These are phyloP conservation scores for Steccherinum ochraceum DNA, from an alignment of 768 basidiomycete genomes.

Conservation along the genomic window DNA sequence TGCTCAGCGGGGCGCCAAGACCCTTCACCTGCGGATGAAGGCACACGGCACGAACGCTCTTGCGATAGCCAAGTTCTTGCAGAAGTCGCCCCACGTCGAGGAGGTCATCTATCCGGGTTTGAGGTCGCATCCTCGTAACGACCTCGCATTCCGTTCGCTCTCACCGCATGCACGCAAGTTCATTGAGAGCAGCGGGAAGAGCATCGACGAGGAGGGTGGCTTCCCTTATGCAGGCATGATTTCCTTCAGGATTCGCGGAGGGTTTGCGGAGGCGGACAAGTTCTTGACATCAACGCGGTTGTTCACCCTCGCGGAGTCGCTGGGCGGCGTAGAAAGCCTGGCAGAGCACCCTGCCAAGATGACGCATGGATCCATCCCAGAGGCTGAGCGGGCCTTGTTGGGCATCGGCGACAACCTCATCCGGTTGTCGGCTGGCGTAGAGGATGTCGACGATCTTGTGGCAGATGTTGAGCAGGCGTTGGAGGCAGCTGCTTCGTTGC, in stretches of 20 bases:
- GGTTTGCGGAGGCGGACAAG: constrained; percentile 45
- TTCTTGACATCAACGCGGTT: constrained; percentile 63
- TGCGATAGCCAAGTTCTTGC: constrained; percentile 58
- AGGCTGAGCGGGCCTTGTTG: constrained; percentile 54
- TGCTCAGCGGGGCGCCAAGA: constrained; percentile 86
- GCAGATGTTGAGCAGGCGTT: constrained; percentile 66
- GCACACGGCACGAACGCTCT: constrained; percentile 84
- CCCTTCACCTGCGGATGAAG: constrained; percentile 82
- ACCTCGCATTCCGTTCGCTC: constrained; percentile 54
- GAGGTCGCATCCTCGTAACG: constrained; percentile 55
- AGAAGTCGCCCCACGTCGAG: constrained; percentile 52
- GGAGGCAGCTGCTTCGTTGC: constrained; percentile 28
- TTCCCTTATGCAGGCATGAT: constrained; percentile 94
- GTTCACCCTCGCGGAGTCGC: constrained; percentile 79
- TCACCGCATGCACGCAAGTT: constrained; percentile 67
- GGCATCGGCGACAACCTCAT: constrained; percentile 79
- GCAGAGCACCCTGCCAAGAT: constrained; percentile 84
- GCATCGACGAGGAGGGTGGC: constrained; percentile 31
- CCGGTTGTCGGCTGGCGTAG: constrained; percentile 81
- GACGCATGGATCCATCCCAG: constrained; percentile 81
- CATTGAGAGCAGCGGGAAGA: constrained; percentile 29
- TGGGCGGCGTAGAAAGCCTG: constrained; percentile 90
- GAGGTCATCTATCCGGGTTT: constrained; percentile 87
- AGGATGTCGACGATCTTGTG: constrained; percentile 80
- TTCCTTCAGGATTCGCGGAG: constrained; percentile 56